phyloP scores from a whole-genome alignment of 1,284 basidiomycete species.

The Cryptococcus deneoformans region DNA sequence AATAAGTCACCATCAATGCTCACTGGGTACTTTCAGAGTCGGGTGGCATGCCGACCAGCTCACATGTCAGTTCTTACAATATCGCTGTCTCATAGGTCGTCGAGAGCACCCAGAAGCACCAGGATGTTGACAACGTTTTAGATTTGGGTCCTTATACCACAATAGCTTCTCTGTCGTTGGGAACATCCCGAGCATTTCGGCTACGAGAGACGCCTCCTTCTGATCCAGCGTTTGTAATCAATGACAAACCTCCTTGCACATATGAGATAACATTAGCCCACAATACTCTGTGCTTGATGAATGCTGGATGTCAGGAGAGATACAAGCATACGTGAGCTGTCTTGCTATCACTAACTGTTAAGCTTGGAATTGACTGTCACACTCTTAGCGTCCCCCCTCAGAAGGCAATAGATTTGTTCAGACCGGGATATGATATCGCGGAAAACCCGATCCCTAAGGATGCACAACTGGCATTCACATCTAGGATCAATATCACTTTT shows the following conservation, averaged over 20 bases:
- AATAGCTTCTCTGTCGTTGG: constrained; percentile 89
- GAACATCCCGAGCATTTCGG: constrained; percentile 70
- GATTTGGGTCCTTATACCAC: constrained; percentile 89
- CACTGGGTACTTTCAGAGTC: constrained; percentile 53
- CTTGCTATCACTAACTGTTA: constrained; percentile 46
- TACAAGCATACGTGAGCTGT: constrained; percentile 62
- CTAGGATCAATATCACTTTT: constrained; percentile 85
- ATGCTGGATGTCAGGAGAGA: constrained; percentile 81
- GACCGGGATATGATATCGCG: constrained; percentile 55
- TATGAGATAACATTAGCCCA: constrained; percentile 80
- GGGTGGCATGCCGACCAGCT: constrained; percentile 74
- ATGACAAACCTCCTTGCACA: constrained; percentile 61
- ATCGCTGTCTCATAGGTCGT: not conserved
- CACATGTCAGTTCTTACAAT: constrained; percentile 36
- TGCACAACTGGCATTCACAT: constrained; percentile 56
- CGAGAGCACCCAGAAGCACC: no score
- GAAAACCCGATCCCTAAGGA: constrained; percentile 23
- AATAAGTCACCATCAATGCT: not conserved
- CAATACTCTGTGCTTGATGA: constrained; percentile 91
- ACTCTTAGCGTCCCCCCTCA: constrained; percentile 64
- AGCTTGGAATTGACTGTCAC: no score
- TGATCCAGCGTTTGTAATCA: constrained; percentile 55
- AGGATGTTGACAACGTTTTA: constrained; percentile 1
- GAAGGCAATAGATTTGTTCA: constrained; percentile 68
- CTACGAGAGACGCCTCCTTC: constrained; percentile 53